Percentiles rank a stretch among this genome's conserved stretches.
phyloP scores from a whole-genome alignment of 495 filamentous ascomycete species.

The Xylaria nigripes region DNA sequence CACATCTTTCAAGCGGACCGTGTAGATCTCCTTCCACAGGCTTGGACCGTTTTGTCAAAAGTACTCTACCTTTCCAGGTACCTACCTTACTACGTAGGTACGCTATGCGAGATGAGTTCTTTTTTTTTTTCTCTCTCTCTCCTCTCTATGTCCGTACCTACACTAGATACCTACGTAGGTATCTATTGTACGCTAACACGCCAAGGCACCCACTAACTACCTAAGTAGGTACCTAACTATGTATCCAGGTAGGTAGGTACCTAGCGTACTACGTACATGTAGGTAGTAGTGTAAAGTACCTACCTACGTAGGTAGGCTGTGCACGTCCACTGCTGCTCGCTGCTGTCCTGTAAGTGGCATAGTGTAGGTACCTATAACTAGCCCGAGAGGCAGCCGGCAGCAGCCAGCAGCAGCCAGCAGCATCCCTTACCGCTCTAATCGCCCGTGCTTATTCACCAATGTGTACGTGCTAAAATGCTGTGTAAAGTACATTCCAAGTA shows the following conservation, averaged over 20 bases:
- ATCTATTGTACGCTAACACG: too few relatives aligned
- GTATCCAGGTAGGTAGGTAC: too few relatives aligned
- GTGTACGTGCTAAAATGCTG: background rate
- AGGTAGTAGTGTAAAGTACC: too few relatives aligned
- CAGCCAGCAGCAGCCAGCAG: background rate
- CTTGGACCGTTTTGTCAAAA: slow-evolving; percentile 8
- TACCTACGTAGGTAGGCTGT: too few relatives aligned
- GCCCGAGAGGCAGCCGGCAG: background rate
- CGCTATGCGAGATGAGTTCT: background rate
- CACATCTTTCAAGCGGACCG: background rate
- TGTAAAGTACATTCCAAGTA: background rate
- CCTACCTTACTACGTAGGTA: background rate
- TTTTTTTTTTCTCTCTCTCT: background rate
- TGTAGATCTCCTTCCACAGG: slow-evolving; percentile 3
- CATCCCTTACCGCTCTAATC: slow-evolving; percentile 10
- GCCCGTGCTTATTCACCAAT: background rate
- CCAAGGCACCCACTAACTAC: too few relatives aligned
- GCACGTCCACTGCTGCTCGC: background rate
- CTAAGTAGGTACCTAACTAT: too few relatives aligned
- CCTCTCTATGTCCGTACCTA: too few relatives aligned
- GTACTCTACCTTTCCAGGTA: background rate
- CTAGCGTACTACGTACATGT: too few relatives aligned
- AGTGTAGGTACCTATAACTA: background rate
- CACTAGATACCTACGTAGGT: too few relatives aligned
- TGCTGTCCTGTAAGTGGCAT: background rate